Percentiles rank a stretch among this genome's conserved stretches.
phyloP scores from a whole-genome alignment of 441 rosid genomes.

The Syzygium malaccense region DNA sequence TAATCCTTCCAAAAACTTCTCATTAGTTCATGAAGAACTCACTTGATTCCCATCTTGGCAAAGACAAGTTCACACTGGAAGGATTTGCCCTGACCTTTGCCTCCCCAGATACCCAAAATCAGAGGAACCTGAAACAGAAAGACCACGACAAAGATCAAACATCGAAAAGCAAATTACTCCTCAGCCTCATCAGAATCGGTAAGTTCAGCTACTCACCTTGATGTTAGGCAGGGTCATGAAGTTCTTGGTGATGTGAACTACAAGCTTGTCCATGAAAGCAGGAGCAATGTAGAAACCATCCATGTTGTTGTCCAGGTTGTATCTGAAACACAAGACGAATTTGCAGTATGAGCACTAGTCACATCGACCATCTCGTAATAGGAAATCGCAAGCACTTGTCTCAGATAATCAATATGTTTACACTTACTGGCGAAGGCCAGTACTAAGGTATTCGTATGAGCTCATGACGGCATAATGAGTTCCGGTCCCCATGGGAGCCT shows the following conservation, averaged over 20 bases:
- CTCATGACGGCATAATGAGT: constrained; percentile 13
- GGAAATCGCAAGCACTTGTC: background rate
- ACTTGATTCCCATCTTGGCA: constrained; percentile 15
- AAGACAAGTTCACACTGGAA: constrained; percentile 15
- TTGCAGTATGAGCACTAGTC: background rate
- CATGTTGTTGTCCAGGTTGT: constrained; percentile 15
- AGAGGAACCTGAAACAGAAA: constrained; percentile 2
- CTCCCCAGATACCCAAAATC: constrained; percentile 14
- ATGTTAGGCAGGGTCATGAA: constrained; percentile 14
- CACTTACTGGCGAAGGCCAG: constrained; percentile 8
- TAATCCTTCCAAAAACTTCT: background rate
- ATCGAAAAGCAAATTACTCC: background rate
- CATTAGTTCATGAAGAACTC: background rate
- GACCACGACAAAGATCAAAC: background rate
- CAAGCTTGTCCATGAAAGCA: constrained; percentile 16
- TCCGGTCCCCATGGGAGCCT: constrained; percentile 2
- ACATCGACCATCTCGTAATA: background rate
- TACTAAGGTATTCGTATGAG: constrained; percentile 10
- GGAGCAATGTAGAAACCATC: constrained; percentile 16
- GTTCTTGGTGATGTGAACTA: constrained; percentile 17
- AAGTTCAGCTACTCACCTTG: background rate
- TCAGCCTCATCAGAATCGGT: background rate
- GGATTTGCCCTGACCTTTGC: constrained; percentile 17
- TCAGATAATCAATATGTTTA: background rate
- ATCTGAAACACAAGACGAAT: background rate